Evolutionary conservation across 176 grass and related monocot genomes (phyloP).

Genomic region (Triticum timopheevii): DNA sequence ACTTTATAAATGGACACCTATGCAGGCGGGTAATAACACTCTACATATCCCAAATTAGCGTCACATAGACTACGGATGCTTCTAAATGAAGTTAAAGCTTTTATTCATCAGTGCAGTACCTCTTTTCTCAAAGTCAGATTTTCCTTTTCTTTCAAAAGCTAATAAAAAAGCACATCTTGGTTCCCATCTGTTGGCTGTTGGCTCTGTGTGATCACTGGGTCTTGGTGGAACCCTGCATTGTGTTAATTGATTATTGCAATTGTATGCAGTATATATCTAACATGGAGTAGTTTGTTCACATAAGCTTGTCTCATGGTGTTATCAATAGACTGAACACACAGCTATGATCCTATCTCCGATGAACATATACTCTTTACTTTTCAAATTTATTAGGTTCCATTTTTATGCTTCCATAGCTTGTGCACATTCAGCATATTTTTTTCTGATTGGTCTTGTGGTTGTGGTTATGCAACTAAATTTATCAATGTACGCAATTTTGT

Average conservation of each 20-base stretch:
- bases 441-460: background rate
- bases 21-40: background rate
- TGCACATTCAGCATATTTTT: background rate
- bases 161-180: background rate
- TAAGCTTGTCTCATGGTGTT: background rate
- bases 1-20: background rate
- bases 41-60: background rate
- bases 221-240: background rate
- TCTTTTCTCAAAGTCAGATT: background rate
- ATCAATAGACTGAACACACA: background rate
- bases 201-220: slow-evolving; percentile 3
- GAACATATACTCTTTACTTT: background rate
- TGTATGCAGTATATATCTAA: background rate
- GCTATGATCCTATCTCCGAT: background rate
- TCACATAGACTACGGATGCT: background rate
- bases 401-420: slow-evolving; percentile 6
- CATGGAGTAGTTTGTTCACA: background rate
- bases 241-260: background rate
- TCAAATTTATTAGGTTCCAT: background rate
- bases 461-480: slow-evolving; percentile 12
- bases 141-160: slow-evolving; percentile 2
- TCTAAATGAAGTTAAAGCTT: background rate
- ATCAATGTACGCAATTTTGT: slow-evolving; percentile 13
- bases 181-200: background rate
- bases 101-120: background rate